Conservation (phyloP, 2,329 filamentous ascomycete genomes). For the Xylariales sp. region DNA sequence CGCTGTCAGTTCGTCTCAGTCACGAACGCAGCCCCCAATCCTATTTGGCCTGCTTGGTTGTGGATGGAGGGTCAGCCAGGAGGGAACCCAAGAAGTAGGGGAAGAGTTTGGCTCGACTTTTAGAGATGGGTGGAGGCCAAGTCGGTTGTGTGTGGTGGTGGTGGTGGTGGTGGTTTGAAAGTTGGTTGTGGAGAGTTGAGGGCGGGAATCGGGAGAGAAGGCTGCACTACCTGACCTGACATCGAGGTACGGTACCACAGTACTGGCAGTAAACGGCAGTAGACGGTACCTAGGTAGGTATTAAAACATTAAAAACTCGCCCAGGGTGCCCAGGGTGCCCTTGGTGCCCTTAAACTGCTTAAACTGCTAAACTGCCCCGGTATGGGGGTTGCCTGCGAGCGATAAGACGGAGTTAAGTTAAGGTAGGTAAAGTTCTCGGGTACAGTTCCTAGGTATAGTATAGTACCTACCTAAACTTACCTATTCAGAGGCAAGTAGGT, state of each 20-base stretch:
- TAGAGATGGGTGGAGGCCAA: conserved; percentile 36
- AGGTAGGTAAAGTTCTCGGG: neutral
- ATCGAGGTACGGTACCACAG: no score
- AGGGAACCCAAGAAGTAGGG: conserved; percentile 22
- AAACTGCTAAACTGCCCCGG: no score
- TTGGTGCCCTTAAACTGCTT: no score
- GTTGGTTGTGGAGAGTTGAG: conserved; percentile 33
- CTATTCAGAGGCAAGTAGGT: no score
- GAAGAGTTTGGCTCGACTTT: conserved; percentile 31
- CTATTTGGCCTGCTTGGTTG: conserved; percentile 11
- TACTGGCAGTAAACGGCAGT: no score
- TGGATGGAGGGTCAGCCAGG: conserved; percentile 26
- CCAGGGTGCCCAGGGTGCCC: no score
- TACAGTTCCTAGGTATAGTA: no score
- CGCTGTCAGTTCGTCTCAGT: conserved; percentile 27
- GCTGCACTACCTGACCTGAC: conserved; percentile 7
- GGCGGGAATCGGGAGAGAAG: conserved; percentile 20
- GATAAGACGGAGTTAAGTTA: neutral
- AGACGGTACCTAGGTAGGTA: no score
- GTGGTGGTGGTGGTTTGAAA: conserved; percentile 26
- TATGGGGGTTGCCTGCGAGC: no score
- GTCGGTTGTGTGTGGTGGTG: conserved; percentile 27
- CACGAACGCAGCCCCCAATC: conserved; percentile 31
- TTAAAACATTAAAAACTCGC: no score
- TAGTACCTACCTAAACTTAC: no score